A percentile compares a stretch with the other conserved stretches of the same genome.
Evolutionary conservation across 805 yeast genomes (phyloP).

Genomic region (Diddensiella santjacobensis): DNA sequence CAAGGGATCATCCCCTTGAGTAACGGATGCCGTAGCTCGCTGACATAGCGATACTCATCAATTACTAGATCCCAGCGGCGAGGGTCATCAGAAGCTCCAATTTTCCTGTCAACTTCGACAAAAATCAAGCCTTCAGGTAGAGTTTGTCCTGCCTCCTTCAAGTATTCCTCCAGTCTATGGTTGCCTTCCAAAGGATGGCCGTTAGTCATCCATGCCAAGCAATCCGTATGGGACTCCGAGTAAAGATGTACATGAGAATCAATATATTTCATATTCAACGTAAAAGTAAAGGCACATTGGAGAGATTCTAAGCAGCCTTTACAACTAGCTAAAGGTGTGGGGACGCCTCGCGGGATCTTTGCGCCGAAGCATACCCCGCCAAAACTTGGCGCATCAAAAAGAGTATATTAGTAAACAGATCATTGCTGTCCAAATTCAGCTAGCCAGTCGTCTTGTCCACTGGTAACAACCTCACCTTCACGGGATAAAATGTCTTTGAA

Average conservation of each 20-base stretch:
- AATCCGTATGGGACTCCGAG: conserved; percentile 24
- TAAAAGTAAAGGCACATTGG: too few relatives aligned
- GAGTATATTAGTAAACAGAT: neutral
- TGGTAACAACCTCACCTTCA: neutral
- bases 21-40: conserved; percentile 4
- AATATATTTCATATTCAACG: conserved; percentile 13
- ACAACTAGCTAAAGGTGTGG: too few relatives aligned
- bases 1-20: conserved; percentile 40
- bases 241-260: conserved; percentile 41
- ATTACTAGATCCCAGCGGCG: conserved; percentile 28
- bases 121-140: conserved; percentile 33
- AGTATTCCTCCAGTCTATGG: conserved; percentile 33
- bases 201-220: conserved; percentile 36
- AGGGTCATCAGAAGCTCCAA: conserved; percentile 10
- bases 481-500: conserved; percentile 27
- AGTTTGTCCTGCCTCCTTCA: conserved; percentile 6
- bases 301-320: too few relatives aligned
- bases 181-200: conserved; percentile 29
- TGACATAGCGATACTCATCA: conserved; percentile 30
- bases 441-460: conserved; percentile 10
- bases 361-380: neutral
- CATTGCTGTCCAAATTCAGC: conserved; percentile 1
- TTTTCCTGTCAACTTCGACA: conserved; percentile 36
- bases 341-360: neutral
- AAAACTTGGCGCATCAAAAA: neutral